phyloP scores from a whole-genome alignment of 257 asterid species.

The Rhazya stricta region DNA sequence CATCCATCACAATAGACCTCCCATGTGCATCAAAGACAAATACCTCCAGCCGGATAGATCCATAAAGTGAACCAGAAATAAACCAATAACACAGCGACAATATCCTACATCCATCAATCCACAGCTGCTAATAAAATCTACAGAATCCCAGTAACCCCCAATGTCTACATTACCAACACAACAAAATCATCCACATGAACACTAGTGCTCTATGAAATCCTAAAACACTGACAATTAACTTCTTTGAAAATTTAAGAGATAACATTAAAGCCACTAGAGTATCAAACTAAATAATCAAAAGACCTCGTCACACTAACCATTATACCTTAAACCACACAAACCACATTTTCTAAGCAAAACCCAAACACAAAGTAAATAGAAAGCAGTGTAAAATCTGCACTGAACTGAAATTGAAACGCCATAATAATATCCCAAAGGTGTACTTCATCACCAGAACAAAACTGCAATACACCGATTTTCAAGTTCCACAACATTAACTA shows the following conservation, averaged over 20 bases:
- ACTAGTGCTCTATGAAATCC: neutral
- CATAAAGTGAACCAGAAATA: neutral
- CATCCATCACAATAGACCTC: neutral
- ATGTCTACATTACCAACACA: neutral
- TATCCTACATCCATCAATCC: neutral
- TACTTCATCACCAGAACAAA: constrained; percentile 5
- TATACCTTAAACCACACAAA: too few species aligned
- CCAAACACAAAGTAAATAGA: neutral
- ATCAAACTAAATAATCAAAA: neutral
- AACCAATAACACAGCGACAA: neutral
- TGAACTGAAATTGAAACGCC: neutral
- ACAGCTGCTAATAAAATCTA: neutral
- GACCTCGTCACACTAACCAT: too few species aligned
- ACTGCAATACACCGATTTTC: neutral
- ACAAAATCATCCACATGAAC: too few species aligned
- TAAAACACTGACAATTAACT: too few species aligned
- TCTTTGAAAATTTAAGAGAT: too few species aligned
- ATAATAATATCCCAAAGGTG: neutral
- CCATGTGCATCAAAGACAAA: neutral
- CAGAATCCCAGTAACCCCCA: neutral
- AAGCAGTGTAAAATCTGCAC: neutral
- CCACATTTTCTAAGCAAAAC: neutral
- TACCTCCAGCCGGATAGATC: neutral
- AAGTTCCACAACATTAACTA: constrained; percentile 3
- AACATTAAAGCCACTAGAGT: too few species aligned